A percentile compares a stretch with the other conserved stretches of the same genome.
Conservation (phyloP, 805 yeast species). For the Candida sithepensis region DNA sequence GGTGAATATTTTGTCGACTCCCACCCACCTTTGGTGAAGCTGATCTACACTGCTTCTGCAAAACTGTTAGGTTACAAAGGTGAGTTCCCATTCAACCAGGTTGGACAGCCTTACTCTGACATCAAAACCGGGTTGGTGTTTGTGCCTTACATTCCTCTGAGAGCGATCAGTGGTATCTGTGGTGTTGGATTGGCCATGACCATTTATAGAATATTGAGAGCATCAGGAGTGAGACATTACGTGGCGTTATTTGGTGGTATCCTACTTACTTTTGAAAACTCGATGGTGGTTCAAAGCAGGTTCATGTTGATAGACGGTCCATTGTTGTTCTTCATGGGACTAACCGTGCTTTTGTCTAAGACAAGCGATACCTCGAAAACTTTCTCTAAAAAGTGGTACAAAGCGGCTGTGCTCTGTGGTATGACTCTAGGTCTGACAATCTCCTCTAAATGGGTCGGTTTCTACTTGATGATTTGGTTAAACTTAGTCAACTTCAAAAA, state of each 20-base stretch:
- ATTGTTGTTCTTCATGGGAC: constrained; percentile 40
- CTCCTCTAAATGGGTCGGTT: constrained; percentile 69
- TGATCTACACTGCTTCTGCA: constrained; percentile 64
- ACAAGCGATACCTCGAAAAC: constrained; percentile 32
- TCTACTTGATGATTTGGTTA: constrained; percentile 66
- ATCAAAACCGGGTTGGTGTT: constrained; percentile 4
- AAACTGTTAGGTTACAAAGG: constrained; percentile 58
- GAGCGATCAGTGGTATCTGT: constrained; percentile 52
- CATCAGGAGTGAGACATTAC: constrained; percentile 47
- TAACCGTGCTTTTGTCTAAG: constrained; percentile 37
- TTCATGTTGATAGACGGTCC: constrained; percentile 44
- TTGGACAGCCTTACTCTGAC: constrained; percentile 36
- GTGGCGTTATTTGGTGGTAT: constrained; percentile 50
- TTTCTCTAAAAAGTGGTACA: constrained; percentile 50
- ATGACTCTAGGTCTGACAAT: constrained; percentile 49
- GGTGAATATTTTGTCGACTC: constrained; percentile 69
- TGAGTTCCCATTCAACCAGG: constrained; percentile 51
- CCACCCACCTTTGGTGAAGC: constrained; percentile 77
- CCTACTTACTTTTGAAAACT: constrained; percentile 59
- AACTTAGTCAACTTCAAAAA: constrained; percentile 39
- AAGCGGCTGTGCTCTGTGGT: constrained; percentile 45
- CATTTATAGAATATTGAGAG: constrained; percentile 52
- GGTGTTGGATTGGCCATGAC: constrained; percentile 53
- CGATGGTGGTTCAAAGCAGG: constrained; percentile 60
- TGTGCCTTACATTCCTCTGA: constrained; percentile 50